A percentile compares a stretch with the other conserved stretches of the same genome.
phyloP scores from a whole-genome alignment of 2,329 filamentous ascomycete genomes.

The Zymoseptoria brevis region DNA sequence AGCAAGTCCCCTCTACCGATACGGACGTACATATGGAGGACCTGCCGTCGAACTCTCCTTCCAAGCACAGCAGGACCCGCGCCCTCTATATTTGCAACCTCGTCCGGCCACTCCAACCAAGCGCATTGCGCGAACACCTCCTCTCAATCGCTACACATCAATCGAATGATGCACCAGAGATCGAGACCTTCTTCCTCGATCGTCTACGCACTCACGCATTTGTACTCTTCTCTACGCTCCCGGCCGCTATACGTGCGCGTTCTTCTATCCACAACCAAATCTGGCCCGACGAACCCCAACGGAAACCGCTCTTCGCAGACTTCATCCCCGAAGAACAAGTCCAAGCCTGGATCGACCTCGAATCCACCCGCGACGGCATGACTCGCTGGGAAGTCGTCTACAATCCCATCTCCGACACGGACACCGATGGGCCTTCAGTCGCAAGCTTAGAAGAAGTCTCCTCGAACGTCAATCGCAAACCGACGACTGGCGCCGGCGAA shows the following conservation, averaged over 20 bases:
- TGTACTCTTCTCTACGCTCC: constrained; percentile 59
- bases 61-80: constrained; percentile 44
- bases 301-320: constrained; percentile 80
- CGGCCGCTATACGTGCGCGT: constrained; percentile 69
- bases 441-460: constrained; percentile 16
- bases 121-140: constrained; percentile 61
- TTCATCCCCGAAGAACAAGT: constrained; percentile 75
- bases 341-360: constrained; percentile 61
- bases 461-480: constrained; percentile 6
- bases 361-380: constrained; percentile 40
- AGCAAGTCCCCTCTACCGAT: neutral
- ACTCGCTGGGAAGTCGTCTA: constrained; percentile 70
- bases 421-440: constrained; percentile 41
- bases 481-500: constrained; percentile 14
- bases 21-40: constrained; percentile 1
- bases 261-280: constrained; percentile 66
- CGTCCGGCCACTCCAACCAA: constrained; percentile 72
- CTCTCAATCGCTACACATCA: constrained; percentile 52
- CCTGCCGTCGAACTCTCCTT: constrained; percentile 19
- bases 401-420: constrained; percentile 16
- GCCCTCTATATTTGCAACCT: constrained; percentile 85
- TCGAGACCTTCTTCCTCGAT: constrained; percentile 71
- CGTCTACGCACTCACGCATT: constrained; percentile 82
- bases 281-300: constrained; percentile 80
- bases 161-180: constrained; percentile 38